phyloP scores from a whole-genome alignment of 805 yeast species.

The Cyberlindnera lachancei region DNA sequence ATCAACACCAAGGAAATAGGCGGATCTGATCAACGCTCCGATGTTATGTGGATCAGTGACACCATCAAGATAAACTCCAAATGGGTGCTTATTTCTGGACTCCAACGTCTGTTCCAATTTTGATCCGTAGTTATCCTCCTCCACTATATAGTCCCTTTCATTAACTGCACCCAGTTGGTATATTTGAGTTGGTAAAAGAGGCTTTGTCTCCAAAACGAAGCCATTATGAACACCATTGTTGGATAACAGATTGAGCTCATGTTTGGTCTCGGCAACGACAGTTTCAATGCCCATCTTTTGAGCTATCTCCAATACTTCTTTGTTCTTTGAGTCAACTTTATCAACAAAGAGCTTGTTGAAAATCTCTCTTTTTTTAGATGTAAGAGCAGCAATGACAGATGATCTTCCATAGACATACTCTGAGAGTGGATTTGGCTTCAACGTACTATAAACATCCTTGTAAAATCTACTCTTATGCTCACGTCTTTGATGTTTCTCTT shows the following conservation, averaged over 20 bases:
- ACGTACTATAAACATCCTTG: conserved; percentile 16
- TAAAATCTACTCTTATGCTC: conserved; percentile 13
- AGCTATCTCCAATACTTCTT: conserved; percentile 42
- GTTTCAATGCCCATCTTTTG: conserved; percentile 22
- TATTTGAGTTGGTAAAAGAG: conserved; percentile 31
- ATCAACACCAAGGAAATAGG: conserved; percentile 78
- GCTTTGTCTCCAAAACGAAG: conserved; percentile 60
- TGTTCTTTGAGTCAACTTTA: conserved; percentile 26
- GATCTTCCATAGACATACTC: conserved; percentile 76
- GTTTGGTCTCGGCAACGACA: conserved; percentile 20
- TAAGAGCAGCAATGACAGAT: conserved; percentile 64
- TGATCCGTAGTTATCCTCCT: conserved; percentile 23
- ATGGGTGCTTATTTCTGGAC: conserved; percentile 36
- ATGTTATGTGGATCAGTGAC: conserved; percentile 82
- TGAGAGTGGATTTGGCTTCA: conserved; percentile 37
- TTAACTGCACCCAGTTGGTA: conserved; percentile 17
- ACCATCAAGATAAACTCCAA: conserved; percentile 73
- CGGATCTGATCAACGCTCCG: conserved; percentile 77
- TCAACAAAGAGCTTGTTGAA: conserved; percentile 46
- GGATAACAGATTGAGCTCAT: conserved; percentile 53
- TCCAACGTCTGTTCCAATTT: conserved; percentile 13
- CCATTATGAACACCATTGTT: conserved; percentile 77
- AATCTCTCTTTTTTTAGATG: conserved; percentile 44
- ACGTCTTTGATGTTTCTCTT: conserved; percentile 8
- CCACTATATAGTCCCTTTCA: conserved; percentile 12